Evolutionary conservation across 1,139 yeast genomes (phyloP).

Genomic region (Torulaspora globosa): DNA sequence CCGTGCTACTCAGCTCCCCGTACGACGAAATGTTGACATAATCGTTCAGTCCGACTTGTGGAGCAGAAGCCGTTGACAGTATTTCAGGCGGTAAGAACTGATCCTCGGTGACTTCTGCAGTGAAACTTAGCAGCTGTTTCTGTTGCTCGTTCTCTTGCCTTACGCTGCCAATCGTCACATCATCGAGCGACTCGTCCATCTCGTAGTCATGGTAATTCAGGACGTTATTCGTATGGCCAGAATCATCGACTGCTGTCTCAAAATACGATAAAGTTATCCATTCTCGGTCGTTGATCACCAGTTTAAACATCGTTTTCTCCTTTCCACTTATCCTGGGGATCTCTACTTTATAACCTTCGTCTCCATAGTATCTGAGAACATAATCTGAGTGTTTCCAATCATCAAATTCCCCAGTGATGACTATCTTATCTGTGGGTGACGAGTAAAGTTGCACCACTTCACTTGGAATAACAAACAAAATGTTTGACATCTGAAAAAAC

Average conservation of each 20-base stretch:
- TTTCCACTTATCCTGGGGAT: slow-evolving; percentile 19
- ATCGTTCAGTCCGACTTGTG: slow-evolving; percentile 17
- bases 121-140: slow-evolving; percentile 12
- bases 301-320: slow-evolving; percentile 23
- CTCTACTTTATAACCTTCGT: slow-evolving; percentile 17
- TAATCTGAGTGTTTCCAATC: slow-evolving; percentile 25
- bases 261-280: slow-evolving; percentile 27
- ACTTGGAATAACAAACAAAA: slow-evolving; percentile 14
- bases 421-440: slow-evolving; percentile 21
- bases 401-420: slow-evolving; percentile 28
- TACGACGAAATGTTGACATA: slow-evolving; percentile 28
- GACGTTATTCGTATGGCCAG: slow-evolving; percentile 24
- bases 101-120: slow-evolving; percentile 9
- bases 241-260: slow-evolving; percentile 20
- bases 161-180: slow-evolving; percentile 18
- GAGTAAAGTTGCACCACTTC: slow-evolving; percentile 11
- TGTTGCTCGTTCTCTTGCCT: slow-evolving; percentile 14
- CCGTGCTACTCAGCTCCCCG: slow-evolving; percentile 29
- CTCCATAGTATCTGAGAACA: slow-evolving; percentile 15
- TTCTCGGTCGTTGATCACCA: slow-evolving; percentile 23
- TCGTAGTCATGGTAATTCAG: slow-evolving; percentile 16
- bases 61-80: slow-evolving; percentile 3
- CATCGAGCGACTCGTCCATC: slow-evolving; percentile 19
- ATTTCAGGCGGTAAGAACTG: slow-evolving; percentile 8
- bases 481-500: slow-evolving; percentile 10